These are phyloP conservation scores for Talaromyces trachyspermus DNA, from an alignment of 495 filamentous ascomycete genomes.

Conservation along the genomic window DNA sequence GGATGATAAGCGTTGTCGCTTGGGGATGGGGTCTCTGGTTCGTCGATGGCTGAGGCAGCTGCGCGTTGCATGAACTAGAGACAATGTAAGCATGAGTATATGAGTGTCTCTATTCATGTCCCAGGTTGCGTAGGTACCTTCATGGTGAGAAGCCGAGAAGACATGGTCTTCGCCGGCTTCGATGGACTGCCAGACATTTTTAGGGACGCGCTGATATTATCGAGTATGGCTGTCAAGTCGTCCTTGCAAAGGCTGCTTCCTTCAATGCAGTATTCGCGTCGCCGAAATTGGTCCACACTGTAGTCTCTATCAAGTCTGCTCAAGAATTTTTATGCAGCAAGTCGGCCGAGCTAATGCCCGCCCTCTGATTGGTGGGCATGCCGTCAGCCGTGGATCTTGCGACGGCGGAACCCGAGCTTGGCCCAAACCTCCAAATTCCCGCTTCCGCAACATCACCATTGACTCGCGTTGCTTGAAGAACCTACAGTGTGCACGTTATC, in stretches of 20 bases:
- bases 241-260: no score
- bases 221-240: no score
- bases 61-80: slow-evolving; percentile 90
- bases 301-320: no score
- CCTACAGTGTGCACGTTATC: neutral
- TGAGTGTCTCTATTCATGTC: no score
- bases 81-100: slow-evolving; percentile 1
- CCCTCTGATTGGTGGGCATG: slow-evolving; percentile 7
- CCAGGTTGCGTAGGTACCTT: no score
- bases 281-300: no score
- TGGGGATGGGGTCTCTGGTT: slow-evolving; percentile 27
- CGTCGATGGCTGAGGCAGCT: slow-evolving; percentile 46
- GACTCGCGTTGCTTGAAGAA: neutral
- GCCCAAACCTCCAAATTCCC: slow-evolving; percentile 8
- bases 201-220: no score
- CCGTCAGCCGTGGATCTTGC: neutral
- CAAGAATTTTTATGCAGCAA: no score
- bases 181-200: slow-evolving; percentile 27
- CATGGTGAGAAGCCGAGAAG: slow-evolving; percentile 86
- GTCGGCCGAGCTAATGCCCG: neutral
- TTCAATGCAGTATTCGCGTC: no score
- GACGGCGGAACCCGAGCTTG: slow-evolving; percentile 6
- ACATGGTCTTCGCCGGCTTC: slow-evolving; percentile 65
- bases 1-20: slow-evolving; percentile 35
- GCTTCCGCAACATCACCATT: slow-evolving; percentile 1